Percentiles rank a stretch among this genome's conserved stretches.
These are phyloP conservation scores for Boletus rubescentipes DNA, from an alignment of 768 basidiomycete species.

Conservation along the genomic window DNA sequence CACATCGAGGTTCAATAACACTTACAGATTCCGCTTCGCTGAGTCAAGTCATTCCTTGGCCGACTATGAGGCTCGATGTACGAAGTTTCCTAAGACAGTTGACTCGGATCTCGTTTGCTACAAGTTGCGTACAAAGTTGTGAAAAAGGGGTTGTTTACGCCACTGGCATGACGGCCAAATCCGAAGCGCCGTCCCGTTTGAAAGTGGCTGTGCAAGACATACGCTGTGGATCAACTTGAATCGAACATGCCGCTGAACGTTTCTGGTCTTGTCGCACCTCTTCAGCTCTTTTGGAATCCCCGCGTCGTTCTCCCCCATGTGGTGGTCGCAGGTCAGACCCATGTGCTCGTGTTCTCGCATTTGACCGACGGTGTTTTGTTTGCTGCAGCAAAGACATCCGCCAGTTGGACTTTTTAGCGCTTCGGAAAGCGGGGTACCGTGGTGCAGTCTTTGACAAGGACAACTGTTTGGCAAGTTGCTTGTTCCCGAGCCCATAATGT, in stretches of 20 bases:
- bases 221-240: not conserved
- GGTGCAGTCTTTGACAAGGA: constrained; percentile 98
- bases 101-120: not conserved
- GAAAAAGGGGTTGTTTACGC: no score
- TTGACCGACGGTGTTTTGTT: constrained; percentile 11
- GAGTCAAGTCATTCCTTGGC: not conserved
- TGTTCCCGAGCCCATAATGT: no score
- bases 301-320: constrained; percentile 67
- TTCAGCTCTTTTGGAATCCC: constrained; percentile 69
- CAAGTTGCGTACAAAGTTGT: no score
- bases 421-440: constrained; percentile 74
- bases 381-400: constrained; percentile 72
- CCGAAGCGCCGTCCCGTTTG: not conserved
- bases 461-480: constrained; percentile 78
- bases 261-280: constrained; percentile 64
- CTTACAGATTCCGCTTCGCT: no score
- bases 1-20: constrained; percentile 18
- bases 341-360: not conserved
- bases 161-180: not conserved
- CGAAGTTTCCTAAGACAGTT: no score
- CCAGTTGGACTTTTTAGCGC: constrained; percentile 71
- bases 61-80: no score
- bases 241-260: constrained; percentile 69
- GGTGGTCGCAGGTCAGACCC: constrained; percentile 57
- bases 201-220: not conserved